Evolutionary conservation across 108 stramenopile species (phyloP), one percentile per base, ranked within the genome.

Genomic region (Skeletonema menzelii): DNA sequence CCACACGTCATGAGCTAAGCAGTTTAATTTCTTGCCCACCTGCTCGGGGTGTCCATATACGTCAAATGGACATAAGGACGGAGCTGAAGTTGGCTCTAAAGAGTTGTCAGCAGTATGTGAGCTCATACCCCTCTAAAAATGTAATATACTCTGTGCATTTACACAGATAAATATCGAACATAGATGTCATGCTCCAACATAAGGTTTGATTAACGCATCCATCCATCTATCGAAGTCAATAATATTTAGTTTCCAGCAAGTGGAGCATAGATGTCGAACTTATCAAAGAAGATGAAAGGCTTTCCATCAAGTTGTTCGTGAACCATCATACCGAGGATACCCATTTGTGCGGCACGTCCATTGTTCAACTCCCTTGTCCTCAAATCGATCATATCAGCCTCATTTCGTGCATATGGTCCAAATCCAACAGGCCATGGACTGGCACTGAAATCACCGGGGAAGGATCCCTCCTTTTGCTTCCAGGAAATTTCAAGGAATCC

Each of bases 361-460:
- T 97, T 92, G 87, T 97, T 97, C 61, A 97, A 79, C 79, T 97
- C 96, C 70, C 94, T 95, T 61, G 92, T 86, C 73, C 85, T 84
- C 73, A 86, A 70, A 59, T 80, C 79, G 44, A 75, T 80, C 84
- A 85, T 75, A 46, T 80, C 75, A 11, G 37, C 63, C 58, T 78
- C 77, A n/a, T 59, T 75, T 34, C 73, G 40, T 19, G 76, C 77
- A 60, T 67, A 75, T 14, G 65, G 76, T 42, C 73, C 68, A 56
- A 72, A 79, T 28, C 82, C 82, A 28, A 83, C 72, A 55, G 76
- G 82, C 49, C 78, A 79, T 19, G 53, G 31, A 12, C 66, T 64
- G 35, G 71, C 71, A 26, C 56, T 56, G 22, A 82, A 76, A 47
- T 83, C 82, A 17, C 82, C 82, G 4, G 77, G 73, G 63, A 83